These are phyloP conservation scores for Alternaria incomplexa DNA, from an alignment of 2,329 filamentous ascomycete genomes.

Conservation along the genomic window DNA sequence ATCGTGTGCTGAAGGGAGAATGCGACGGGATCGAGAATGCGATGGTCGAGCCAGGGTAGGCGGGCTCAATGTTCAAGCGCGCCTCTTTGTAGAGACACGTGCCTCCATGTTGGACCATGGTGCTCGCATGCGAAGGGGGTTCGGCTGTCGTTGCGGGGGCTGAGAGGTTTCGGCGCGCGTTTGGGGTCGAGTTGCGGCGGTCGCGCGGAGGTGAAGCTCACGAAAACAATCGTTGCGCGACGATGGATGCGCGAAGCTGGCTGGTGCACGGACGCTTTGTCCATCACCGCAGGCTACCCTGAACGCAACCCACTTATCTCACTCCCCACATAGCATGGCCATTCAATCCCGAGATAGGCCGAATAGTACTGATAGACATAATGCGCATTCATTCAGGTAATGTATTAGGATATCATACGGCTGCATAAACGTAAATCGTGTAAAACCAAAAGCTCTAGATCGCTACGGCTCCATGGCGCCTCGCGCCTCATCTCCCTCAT, in stretches of 20 bases:
- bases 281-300: not conserved
- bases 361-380: not conserved
- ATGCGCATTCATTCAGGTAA: not conserved
- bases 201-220: conserved; percentile 30
- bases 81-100: conserved; percentile 84
- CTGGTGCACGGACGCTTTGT: conserved; percentile 24
- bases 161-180: conserved; percentile 18
- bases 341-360: not conserved
- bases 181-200: conserved; percentile 17
- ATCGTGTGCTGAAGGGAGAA: conserved; percentile 40
- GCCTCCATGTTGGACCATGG: conserved; percentile 69
- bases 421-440: conserved; percentile 3
- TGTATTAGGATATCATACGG: conserved; percentile 2
- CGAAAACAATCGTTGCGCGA: conserved; percentile 42
- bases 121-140: conserved; percentile 62
- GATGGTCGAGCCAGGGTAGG: conserved; percentile 71
- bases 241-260: conserved; percentile 26
- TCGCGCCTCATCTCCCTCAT: not conserved
- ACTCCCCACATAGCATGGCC: not conserved
- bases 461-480: conserved; percentile 1
- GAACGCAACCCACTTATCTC: not conserved
- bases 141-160: not conserved
- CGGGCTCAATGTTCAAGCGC: conserved; percentile 79
- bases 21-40: conserved; percentile 60
- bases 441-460: conserved; percentile 9